Percentiles rank a stretch among this genome's conserved stretches.
Evolutionary conservation across 495 filamentous ascomycete species (phyloP).

Genomic region (Cudoniella acicularis): DNA sequence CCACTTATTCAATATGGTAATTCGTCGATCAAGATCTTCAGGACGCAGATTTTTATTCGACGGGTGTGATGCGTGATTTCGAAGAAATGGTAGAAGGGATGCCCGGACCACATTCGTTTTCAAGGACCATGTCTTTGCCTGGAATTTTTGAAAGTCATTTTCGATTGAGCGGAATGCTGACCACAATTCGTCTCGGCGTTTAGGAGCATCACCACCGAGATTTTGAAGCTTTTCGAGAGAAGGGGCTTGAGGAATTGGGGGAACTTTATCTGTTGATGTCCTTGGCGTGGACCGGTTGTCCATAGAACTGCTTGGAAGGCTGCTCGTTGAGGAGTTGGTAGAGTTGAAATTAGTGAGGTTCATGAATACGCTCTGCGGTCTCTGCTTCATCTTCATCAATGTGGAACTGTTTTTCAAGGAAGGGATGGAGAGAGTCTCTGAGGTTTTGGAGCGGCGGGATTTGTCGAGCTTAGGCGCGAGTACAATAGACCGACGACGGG

Average conservation of each 20-base stretch:
- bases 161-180: slow-evolving; percentile 77
- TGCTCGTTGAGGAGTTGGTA: slow-evolving; percentile 28
- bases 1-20: slow-evolving; percentile 88
- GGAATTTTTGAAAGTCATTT: slow-evolving; percentile 79
- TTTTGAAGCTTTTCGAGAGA: slow-evolving; percentile 55
- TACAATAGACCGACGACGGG: slow-evolving; percentile 2
- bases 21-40: slow-evolving; percentile 83
- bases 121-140: slow-evolving; percentile 68
- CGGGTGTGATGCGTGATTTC: slow-evolving; percentile 63
- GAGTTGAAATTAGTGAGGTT: slow-evolving; percentile 21
- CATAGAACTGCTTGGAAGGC: slow-evolving; percentile 35
- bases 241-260: slow-evolving; percentile 51
- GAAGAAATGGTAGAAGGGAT: slow-evolving; percentile 79
- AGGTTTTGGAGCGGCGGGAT: slow-evolving; percentile 1
- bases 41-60: slow-evolving; percentile 62
- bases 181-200: slow-evolving; percentile 83
- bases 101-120: slow-evolving; percentile 79
- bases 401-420: slow-evolving; percentile 6
- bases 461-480: slow-evolving; percentile 15
- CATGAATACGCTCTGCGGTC: slow-evolving; percentile 27
- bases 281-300: slow-evolving; percentile 46
- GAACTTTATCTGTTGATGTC: slow-evolving; percentile 45
- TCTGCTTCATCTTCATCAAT: slow-evolving; percentile 16
- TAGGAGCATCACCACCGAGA: slow-evolving; percentile 37
- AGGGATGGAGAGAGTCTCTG: slow-evolving; percentile 10